phyloP scores from a whole-genome alignment of 1,284 basidiomycete species.

The Pascua sp. region DNA sequence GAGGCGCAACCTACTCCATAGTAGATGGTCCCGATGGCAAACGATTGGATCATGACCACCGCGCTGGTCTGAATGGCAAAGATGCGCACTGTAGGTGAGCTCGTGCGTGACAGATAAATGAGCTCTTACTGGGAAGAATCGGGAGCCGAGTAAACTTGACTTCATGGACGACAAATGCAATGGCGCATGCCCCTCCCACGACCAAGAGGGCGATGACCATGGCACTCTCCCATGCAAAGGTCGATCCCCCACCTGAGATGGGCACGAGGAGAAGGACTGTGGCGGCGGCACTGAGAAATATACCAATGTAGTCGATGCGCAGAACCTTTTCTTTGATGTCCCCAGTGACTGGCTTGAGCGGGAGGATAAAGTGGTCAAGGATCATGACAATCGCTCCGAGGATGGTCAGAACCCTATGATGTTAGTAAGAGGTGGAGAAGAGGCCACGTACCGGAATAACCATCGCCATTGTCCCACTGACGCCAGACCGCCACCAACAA shows the following conservation, averaged over 20 bases:
- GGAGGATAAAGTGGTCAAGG: conserved; percentile 29
- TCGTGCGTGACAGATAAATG: conserved; percentile 5
- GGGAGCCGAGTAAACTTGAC: conserved; percentile 27
- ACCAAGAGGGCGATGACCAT: conserved; percentile 31
- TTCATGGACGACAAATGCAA: conserved; percentile 21
- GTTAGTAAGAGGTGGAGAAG: neutral
- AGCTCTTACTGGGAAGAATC: conserved; percentile 31
- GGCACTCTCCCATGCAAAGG: conserved; percentile 32
- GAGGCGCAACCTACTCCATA: conserved; percentile 23
- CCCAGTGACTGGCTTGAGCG: conserved; percentile 28
- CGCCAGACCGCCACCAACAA: conserved; percentile 30
- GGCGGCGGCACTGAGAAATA: conserved; percentile 24
- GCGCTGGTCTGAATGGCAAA: conserved; percentile 27
- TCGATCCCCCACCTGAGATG: conserved; percentile 36
- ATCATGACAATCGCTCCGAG: conserved; percentile 24
- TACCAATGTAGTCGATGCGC: conserved; percentile 37
- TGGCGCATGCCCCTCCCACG: conserved; percentile 14
- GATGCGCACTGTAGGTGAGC: conserved; percentile 21
- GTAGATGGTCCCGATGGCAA: conserved; percentile 35
- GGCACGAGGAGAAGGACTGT: conserved; percentile 38
- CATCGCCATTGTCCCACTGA: conserved; percentile 35
- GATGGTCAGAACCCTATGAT: conserved; percentile 18
- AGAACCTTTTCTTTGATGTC: conserved; percentile 19
- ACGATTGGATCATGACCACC: conserved; percentile 27
- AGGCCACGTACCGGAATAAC: conserved; percentile 28